These are phyloP conservation scores for Teratosphaeria destructans DNA, from an alignment of 2,329 filamentous ascomycete species.

Conservation along the genomic window DNA sequence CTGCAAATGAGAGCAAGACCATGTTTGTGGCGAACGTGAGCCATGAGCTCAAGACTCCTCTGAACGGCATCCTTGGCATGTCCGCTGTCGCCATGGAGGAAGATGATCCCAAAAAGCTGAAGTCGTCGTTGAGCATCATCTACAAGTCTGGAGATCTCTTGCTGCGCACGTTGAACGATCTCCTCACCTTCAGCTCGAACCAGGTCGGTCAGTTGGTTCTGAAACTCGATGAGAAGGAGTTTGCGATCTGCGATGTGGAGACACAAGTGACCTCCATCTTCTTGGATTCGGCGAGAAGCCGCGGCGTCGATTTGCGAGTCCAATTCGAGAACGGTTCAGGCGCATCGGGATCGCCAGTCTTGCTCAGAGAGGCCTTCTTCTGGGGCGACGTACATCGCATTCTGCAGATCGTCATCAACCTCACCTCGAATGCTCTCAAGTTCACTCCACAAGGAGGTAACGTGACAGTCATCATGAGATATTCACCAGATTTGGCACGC, in stretches of 20 bases:
- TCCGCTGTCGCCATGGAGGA: slow-evolving; percentile 89
- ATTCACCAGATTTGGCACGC: slow-evolving; percentile 49
- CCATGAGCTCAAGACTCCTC: slow-evolving; percentile 78
- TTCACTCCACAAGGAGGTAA: slow-evolving; percentile 71
- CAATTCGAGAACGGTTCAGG: slow-evolving; percentile 49
- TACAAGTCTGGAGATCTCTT: slow-evolving; percentile 82
- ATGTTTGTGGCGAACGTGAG: slow-evolving; percentile 93
- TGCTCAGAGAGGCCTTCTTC: slow-evolving; percentile 73
- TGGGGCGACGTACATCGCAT: slow-evolving; percentile 89
- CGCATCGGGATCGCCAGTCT: slow-evolving; percentile 36
- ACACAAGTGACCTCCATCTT: slow-evolving; percentile 79
- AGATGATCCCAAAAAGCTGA: slow-evolving; percentile 65
- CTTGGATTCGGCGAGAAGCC: slow-evolving; percentile 76
- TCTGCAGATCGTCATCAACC: slow-evolving; percentile 83
- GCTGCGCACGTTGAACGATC: slow-evolving; percentile 75
- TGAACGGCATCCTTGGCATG: slow-evolving; percentile 94
- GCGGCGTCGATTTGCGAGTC: slow-evolving; percentile 62
- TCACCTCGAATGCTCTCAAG: slow-evolving; percentile 85
- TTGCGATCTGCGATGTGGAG: slow-evolving; percentile 68
- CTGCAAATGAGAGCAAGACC: slow-evolving; percentile 95
- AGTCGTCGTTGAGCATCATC: slow-evolving; percentile 73
- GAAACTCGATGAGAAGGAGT: slow-evolving; percentile 73
- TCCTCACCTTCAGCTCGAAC: slow-evolving; percentile 89
- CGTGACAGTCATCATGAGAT: slow-evolving; percentile 67
- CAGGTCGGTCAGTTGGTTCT: slow-evolving; percentile 77